A percentile compares a stretch with the other conserved stretches of the same genome.
Evolutionary conservation across 1,139 yeast species (phyloP).

Genomic region (Trichomonascaceae sp.): DNA sequence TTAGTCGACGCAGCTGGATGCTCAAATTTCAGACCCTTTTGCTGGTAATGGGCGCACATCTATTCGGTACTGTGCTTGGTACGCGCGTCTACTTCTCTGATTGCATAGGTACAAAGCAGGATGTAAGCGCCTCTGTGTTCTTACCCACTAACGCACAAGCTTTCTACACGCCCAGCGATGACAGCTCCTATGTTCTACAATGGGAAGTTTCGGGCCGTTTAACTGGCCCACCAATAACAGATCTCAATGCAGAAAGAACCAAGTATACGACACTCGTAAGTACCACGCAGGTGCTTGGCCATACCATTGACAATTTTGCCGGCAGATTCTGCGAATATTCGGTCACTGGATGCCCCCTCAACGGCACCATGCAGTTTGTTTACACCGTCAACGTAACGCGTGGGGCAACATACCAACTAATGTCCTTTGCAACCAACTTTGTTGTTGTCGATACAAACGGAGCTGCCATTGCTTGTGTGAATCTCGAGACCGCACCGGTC

Average conservation of each 20-base stretch:
- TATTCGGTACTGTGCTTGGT: no score
- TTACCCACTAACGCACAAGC: slow-evolving; percentile 4
- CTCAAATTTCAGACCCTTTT: no score
- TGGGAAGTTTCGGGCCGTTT: slow-evolving; percentile 15
- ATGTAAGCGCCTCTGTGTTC: background rate
- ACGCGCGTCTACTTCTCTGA: no score
- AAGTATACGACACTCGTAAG: slow-evolving; percentile 18
- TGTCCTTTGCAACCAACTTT: slow-evolving; percentile 20
- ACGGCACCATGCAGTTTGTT: slow-evolving; percentile 13
- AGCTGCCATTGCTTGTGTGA: slow-evolving; percentile 35
- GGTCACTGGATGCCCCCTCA: slow-evolving; percentile 19
- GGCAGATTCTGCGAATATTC: slow-evolving; percentile 19
- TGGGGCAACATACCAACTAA: slow-evolving; percentile 15
- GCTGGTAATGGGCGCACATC: no score
- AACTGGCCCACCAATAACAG: slow-evolving; percentile 13
- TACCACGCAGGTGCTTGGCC: slow-evolving; percentile 14
- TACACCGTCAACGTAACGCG: slow-evolving; percentile 14
- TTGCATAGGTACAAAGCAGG: no score
- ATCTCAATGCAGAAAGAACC: slow-evolving; percentile 16
- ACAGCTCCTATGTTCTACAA: slow-evolving; percentile 4
- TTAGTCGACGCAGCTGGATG: no score
- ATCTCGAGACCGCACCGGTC: slow-evolving; percentile 39
- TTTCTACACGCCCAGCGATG: background rate
- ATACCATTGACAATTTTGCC: slow-evolving; percentile 10
- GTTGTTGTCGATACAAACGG: slow-evolving; percentile 28